phyloP scores from a whole-genome alignment of 1,284 basidiomycete species.

The Tetrapyrgos nigripes region DNA sequence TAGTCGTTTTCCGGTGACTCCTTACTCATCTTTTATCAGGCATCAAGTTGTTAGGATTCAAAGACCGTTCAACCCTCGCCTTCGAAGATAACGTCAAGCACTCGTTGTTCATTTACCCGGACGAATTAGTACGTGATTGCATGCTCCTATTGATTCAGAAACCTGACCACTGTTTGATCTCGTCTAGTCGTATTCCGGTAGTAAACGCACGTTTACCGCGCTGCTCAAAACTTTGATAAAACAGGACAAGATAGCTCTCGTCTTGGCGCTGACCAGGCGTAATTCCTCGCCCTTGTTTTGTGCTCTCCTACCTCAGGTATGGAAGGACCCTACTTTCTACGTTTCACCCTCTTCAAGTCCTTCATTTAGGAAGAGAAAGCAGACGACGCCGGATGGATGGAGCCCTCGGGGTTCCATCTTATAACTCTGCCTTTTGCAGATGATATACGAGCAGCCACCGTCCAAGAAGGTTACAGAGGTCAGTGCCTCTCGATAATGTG shows the following conservation, averaged over 20 bases:
- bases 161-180: slow-evolving; percentile 7
- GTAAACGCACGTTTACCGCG: slow-evolving; percentile 90
- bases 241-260: slow-evolving; percentile 86
- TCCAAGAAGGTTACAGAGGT: slow-evolving; percentile 65
- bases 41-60: slow-evolving; percentile 94
- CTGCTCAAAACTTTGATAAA: slow-evolving; percentile 85
- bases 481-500: slow-evolving; percentile 14
- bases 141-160: background rate
- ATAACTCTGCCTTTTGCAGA: slow-evolving; percentile 93
- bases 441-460: slow-evolving; percentile 84
- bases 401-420: slow-evolving; percentile 92
- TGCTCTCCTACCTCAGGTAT: slow-evolving; percentile 87
- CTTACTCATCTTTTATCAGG: slow-evolving; percentile 40
- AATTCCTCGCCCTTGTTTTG: slow-evolving; percentile 85
- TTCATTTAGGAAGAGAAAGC: slow-evolving; percentile 68
- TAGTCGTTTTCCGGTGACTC: background rate
- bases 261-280: slow-evolving; percentile 72
- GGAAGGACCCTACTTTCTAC: slow-evolving; percentile 13
- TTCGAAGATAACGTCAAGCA: slow-evolving; percentile 95
- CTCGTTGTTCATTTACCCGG: slow-evolving; percentile 91
- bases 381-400: slow-evolving; percentile 77
- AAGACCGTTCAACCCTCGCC: slow-evolving; percentile 70
- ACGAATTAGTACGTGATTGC: slow-evolving; percentile 71
- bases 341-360: slow-evolving; percentile 7
- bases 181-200: slow-evolving; percentile 85